Percentiles rank a stretch among this genome's conserved stretches.
Evolutionary conservation across 164 flowering plant species (phyloP).

Genomic region (Vitis rotundifolia): DNA sequence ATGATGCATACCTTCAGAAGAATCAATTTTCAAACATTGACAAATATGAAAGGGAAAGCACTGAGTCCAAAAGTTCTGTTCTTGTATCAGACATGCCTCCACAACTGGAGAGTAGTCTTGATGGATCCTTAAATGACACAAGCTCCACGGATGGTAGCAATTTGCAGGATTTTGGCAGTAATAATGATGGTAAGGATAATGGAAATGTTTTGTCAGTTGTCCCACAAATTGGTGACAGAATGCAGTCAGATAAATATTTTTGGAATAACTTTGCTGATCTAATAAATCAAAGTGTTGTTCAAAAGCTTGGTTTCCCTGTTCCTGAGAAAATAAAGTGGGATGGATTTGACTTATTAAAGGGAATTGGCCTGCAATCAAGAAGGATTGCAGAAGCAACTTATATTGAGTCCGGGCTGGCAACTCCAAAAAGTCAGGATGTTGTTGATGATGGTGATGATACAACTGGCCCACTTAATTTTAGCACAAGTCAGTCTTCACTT

Average conservation of each 20-base stretch:
- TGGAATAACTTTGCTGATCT: conserved; percentile 69
- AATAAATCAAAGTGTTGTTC: conserved; percentile 59
- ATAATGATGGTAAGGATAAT: conserved; percentile 11
- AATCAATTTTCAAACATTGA: conserved; percentile 20
- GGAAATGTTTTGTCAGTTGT: conserved; percentile 14
- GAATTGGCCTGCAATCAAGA: conserved; percentile 57
- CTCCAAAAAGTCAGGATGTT: conserved; percentile 37
- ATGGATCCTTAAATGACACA: conserved; percentile 24
- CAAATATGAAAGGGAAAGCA: conserved; percentile 12
- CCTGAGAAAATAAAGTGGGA: conserved; percentile 83
- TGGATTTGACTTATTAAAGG: conserved; percentile 61
- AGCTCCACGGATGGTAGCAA: conserved; percentile 12
- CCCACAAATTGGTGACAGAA: conserved; percentile 25
- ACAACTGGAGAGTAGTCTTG: conserved; percentile 13
- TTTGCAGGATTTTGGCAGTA: conserved; percentile 6
- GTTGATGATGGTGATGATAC: conserved; percentile 22
- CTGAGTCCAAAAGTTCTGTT: conserved; percentile 15
- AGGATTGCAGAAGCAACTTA: conserved; percentile 72
- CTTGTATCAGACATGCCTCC: conserved; percentile 13
- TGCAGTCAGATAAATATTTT: conserved; percentile 47
- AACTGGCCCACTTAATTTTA: conserved; percentile 19
- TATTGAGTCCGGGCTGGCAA: conserved; percentile 90
- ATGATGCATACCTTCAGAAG: conserved; percentile 37
- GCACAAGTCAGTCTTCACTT: conserved; percentile 47
- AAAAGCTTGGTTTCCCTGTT: conserved; percentile 68